Base-by-base conservation (phyloP, 768 basidiomycete species). In the Phlebiopsis flavidoalba region DNA sequence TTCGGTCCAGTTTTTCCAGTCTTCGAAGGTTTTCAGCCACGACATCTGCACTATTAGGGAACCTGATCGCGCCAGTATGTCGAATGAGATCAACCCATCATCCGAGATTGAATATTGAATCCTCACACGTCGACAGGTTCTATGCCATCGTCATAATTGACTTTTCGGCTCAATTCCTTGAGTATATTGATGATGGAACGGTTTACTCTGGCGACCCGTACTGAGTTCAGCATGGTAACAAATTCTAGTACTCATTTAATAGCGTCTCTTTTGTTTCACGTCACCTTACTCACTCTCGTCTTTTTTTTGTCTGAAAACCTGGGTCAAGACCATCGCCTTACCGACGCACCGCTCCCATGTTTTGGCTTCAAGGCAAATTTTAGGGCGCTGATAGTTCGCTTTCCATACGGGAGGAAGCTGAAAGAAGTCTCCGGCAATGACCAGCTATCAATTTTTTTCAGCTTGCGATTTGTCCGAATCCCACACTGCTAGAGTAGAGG, bases 231-330 rank as follows among this genome's bases (percentile, higher is more conserved):
- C 83, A 95, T 90, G 66, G 91, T 81, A 60, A 93, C 82, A 67
- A 96, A 95, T 19, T 26, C 69, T 72, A 45, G 1, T 45, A 21
- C 31, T 11, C 55, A 26, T 15, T 37, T 24, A 21, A 36, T 12
- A 4, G 14, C 14, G 26, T n/a, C 21, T 24, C 22, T 17, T 3
- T 4, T 49, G 19, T 19, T n/a, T 15, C 48, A 21, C 11, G 17
- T 43, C 11, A 3, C 6, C n/a, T 12, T 7, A 63, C 69, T 26
- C 54, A 85, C 88, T 72, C 78, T 91, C 85, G 64, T 94, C 92
- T 67, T 88, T 93, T 70, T 95, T 93, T 70, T 95, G 94, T 43
- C 94, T 79, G 76, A 95, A 96, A 8, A 96, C 94, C 60, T 82
- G 83, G 0, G 82, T 87, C 22, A 96, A 71, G 17, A 74, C 74